Conservation (phyloP, 345 rosid genomes). For the Brassica cretica region DNA sequence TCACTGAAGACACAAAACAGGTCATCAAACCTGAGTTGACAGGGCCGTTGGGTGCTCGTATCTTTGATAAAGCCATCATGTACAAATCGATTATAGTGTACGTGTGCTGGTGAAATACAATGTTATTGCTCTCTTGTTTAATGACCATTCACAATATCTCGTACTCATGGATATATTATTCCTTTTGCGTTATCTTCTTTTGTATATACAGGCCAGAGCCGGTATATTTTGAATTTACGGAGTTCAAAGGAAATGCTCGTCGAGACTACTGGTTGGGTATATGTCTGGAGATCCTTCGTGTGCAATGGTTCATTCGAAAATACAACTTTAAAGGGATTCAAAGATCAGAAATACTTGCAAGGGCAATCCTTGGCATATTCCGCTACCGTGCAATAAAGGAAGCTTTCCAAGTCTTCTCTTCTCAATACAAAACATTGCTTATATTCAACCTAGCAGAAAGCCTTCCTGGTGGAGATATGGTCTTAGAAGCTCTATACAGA, state of each 20-base stretch:
- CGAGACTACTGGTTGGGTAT: constrained; percentile 91
- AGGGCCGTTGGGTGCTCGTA: constrained; percentile 94
- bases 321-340: constrained; percentile 64
- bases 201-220: constrained; percentile 63
- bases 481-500: constrained; percentile 67
- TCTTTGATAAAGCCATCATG: constrained; percentile 96
- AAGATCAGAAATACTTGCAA: constrained; percentile 67
- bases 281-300: constrained; percentile 76
- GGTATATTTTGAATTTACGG: constrained; percentile 84
- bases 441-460: constrained; percentile 88
- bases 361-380: constrained; percentile 71
- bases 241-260: constrained; percentile 87
- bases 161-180: constrained; percentile 3
- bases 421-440: constrained; percentile 77
- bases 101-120: constrained; percentile 37
- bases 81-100: constrained; percentile 77
- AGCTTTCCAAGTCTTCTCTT: constrained; percentile 71
- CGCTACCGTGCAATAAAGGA: constrained; percentile 79
- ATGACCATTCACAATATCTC: constrained; percentile 7
- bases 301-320: constrained; percentile 67
- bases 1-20: constrained; percentile 71
- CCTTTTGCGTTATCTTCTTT: constrained; percentile 21
- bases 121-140: constrained; percentile 12
- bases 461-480: constrained; percentile 83
- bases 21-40: constrained; percentile 89